These are phyloP conservation scores for Leptomonas seymouri DNA, from an alignment of 208 protist species.

Conservation along the genomic window DNA sequence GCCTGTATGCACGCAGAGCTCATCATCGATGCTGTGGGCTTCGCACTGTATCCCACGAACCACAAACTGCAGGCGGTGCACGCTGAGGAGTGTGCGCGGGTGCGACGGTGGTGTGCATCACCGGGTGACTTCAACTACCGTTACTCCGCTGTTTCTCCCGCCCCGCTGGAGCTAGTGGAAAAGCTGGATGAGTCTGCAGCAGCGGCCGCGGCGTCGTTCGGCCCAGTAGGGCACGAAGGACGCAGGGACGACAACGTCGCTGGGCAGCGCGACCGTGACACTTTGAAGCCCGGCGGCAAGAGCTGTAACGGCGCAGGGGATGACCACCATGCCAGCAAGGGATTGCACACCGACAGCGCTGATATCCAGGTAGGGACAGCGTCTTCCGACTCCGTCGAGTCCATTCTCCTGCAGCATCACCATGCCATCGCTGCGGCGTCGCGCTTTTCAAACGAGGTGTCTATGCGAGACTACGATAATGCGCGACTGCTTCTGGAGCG, in stretches of 20 bases:
- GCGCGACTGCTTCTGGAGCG: conserved; percentile 45
- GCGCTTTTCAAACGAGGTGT: conserved; percentile 34
- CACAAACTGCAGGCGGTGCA: conserved; percentile 54
- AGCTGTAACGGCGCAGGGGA: too few relatives aligned
- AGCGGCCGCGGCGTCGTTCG: not conserved
- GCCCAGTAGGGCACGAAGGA: not conserved
- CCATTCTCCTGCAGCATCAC: conserved; percentile 62
- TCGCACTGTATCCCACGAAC: conserved; percentile 67
- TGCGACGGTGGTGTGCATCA: conserved; percentile 72
- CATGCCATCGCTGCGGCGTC: conserved; percentile 43
- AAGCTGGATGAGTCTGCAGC: not conserved
- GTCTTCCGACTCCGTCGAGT: conserved; percentile 43
- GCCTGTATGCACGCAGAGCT: conserved; percentile 93
- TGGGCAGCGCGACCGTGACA: not conserved
- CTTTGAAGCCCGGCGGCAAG: too few relatives aligned
- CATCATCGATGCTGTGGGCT: conserved; percentile 83
- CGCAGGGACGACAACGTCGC: not conserved
- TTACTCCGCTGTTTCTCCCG: conserved; percentile 50
- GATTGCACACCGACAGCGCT: not conserved
- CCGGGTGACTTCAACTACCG: conserved; percentile 57
- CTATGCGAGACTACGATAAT: conserved; percentile 37
- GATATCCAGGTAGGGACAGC: conserved; percentile 2
- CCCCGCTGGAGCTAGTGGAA: conserved; percentile 51
- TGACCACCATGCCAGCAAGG: not conserved
- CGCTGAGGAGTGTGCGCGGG: conserved; percentile 63